Base-by-base conservation (phyloP, 2,329 filamentous ascomycete genomes). In the Fusarium penzigii region DNA sequence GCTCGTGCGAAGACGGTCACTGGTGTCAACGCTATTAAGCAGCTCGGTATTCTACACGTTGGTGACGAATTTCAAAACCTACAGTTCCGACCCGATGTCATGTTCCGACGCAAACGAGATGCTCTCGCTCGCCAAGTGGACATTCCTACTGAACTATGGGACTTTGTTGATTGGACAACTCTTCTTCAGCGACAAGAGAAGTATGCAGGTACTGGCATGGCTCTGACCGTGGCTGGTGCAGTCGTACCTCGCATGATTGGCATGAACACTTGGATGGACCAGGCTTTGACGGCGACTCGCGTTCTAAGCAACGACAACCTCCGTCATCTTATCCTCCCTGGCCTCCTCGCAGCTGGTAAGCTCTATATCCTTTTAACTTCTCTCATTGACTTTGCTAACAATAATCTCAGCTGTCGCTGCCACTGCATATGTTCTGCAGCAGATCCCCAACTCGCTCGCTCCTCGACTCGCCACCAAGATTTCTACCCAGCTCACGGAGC, bases 161-260 rank as follows among this genome's bases (percentile, higher is more conserved):
- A 99, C 74, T 97, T 99, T 78, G 90, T 99, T 65, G 94, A 99
- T 71, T 80, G 92, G 70, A 81, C 85, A 16, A 89, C 85, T 11
- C 75, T 97, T 6, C 81, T 96, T 76, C 91, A 97, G 66, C 83
- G 86, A 48, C 93, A 97, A 70, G 94, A 99, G 73, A 99, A 97
- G 79, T 81, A 95, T 50, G 92, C 93, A 6, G 91, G 93, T 39
- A 95, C 92, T 3, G 89, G 94, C 58, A 92, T 99, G 88, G 94
- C 93, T 6, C 80, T 99, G 67, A 99, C 94, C 1, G 83, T 96
- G 36, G 89, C 89, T 10, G 92, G 91, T 51, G 90, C 96, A 2
- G 78, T 97, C 5, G 91, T 93, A 51, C 84, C 88, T 44, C 83
- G 91, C 44, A 80, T 94, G 66, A 77, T 99, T 39, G 91, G 92